phyloP scores from a whole-genome alignment of 1,139 yeast species.

The Blastobotrys buckinghamii region DNA sequence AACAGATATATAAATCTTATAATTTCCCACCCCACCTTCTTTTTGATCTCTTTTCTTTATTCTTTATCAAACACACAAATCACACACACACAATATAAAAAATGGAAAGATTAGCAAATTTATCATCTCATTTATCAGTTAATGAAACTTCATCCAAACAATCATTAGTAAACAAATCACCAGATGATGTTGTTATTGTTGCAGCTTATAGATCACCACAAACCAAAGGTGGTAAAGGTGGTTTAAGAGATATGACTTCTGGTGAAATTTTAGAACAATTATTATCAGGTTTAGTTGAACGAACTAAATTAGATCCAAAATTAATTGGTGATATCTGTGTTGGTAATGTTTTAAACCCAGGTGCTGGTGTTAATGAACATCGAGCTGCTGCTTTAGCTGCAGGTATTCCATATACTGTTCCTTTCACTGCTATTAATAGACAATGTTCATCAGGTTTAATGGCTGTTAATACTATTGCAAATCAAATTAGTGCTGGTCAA shows the following conservation, averaged over 20 bases:
- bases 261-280: slow-evolving; percentile 68
- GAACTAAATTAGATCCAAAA: slow-evolving; percentile 54
- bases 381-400: slow-evolving; percentile 72
- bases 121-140: slow-evolving; percentile 12
- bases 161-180: slow-evolving; percentile 52
- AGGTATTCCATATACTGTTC: slow-evolving; percentile 64
- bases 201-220: slow-evolving; percentile 88
- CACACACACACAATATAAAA: slow-evolving; percentile 1
- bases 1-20: background rate
- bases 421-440: slow-evolving; percentile 81
- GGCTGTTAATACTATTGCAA: slow-evolving; percentile 85
- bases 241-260: slow-evolving; percentile 67
- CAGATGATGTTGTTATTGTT: slow-evolving; percentile 82
- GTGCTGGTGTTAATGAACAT: slow-evolving; percentile 91
- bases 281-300: slow-evolving; percentile 54
- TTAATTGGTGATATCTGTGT: slow-evolving; percentile 76
- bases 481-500: slow-evolving; percentile 80
- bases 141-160: slow-evolving; percentile 27
- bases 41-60: background rate
- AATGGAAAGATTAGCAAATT: slow-evolving; percentile 15
- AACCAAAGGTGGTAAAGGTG: slow-evolving; percentile 80
- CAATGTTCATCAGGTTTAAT: slow-evolving; percentile 93
- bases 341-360: slow-evolving; percentile 84
- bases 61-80: background rate
- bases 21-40: background rate